Evolutionary conservation across 2,329 filamentous ascomycete species (phyloP).

Genomic region (Penicillium brasilianum): DNA sequence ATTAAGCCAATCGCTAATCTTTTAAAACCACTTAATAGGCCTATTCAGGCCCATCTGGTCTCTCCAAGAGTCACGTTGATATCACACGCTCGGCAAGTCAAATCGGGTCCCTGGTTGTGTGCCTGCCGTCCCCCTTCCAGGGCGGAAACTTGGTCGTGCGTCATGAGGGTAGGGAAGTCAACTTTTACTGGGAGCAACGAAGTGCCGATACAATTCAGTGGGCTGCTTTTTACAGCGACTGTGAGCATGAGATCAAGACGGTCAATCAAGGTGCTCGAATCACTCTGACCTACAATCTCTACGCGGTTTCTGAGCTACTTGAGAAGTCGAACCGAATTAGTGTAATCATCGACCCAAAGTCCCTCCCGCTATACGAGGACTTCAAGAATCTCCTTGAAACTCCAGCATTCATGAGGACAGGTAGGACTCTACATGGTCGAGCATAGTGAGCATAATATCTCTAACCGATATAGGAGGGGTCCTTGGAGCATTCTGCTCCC

Average conservation of each 20-base stretch:
- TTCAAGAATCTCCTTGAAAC: constrained; percentile 38
- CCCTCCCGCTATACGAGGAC: constrained; percentile 44
- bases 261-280: constrained; percentile 59
- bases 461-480: background rate
- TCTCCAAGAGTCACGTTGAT: constrained; percentile 60
- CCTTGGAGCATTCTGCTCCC: background rate
- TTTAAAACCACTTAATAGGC: constrained; percentile 40
- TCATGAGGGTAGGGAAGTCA: constrained; percentile 36
- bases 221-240: constrained; percentile 47
- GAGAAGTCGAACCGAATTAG: background rate
- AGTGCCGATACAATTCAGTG: constrained; percentile 38
- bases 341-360: constrained; percentile 35
- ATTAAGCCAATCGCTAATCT: too few species aligned
- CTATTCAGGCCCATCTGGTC: constrained; percentile 57
- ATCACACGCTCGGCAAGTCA: constrained; percentile 56
- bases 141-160: constrained; percentile 42
- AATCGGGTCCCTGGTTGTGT: constrained; percentile 61
- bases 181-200: constrained; percentile 36
- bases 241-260: constrained; percentile 48
- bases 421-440: constrained; percentile 28
- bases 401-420: constrained; percentile 44
- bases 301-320: constrained; percentile 36
- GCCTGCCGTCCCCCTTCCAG: constrained; percentile 48
- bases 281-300: constrained; percentile 67
- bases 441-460: background rate